These are phyloP conservation scores for Cryphonectria japonica DNA, from an alignment of 2,329 filamentous ascomycete genomes.

Conservation along the genomic window DNA sequence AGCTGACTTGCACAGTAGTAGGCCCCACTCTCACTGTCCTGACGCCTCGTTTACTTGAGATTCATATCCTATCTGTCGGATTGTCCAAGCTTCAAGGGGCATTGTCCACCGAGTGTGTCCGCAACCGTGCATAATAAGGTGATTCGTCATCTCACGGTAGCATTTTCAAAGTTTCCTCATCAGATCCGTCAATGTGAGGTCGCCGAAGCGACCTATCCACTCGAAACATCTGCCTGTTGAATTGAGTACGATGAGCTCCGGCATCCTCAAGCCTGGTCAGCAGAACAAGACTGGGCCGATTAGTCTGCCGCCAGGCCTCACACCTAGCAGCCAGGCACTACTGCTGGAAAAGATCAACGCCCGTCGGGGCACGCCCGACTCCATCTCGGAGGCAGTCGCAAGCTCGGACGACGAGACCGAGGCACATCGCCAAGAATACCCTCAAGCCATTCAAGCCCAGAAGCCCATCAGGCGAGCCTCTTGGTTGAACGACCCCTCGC, in stretches of 20 bases:
- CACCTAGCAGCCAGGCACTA: constrained; percentile 64
- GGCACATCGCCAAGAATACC: constrained; percentile 59
- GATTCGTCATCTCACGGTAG: constrained; percentile 5
- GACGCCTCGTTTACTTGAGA: not conserved
- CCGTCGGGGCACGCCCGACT: constrained; percentile 83
- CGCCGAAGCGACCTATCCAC: not conserved
- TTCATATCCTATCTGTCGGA: not conserved
- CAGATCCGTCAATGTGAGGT: constrained; percentile 16
- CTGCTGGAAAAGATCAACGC: constrained; percentile 77
- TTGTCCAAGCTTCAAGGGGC: not conserved
- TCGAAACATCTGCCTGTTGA: constrained; percentile 2
- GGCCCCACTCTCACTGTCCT: not conserved
- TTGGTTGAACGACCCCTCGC: constrained; percentile 84
- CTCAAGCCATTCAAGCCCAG: constrained; percentile 53
- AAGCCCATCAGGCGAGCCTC: constrained; percentile 75
- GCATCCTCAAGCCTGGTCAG: constrained; percentile 53
- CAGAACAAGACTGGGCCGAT: constrained; percentile 56
- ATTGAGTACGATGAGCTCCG: constrained; percentile 53
- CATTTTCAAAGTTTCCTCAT: not conserved
- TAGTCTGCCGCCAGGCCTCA: constrained; percentile 45
- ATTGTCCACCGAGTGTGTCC: not conserved
- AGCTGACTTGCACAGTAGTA: not conserved
- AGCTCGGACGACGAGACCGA: constrained; percentile 94
- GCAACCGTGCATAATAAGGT: not conserved
- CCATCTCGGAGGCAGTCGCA: constrained; percentile 77